Conservation (phyloP, 2,329 filamentous ascomycete genomes). For the Coniochaeta pulveracea region DNA sequence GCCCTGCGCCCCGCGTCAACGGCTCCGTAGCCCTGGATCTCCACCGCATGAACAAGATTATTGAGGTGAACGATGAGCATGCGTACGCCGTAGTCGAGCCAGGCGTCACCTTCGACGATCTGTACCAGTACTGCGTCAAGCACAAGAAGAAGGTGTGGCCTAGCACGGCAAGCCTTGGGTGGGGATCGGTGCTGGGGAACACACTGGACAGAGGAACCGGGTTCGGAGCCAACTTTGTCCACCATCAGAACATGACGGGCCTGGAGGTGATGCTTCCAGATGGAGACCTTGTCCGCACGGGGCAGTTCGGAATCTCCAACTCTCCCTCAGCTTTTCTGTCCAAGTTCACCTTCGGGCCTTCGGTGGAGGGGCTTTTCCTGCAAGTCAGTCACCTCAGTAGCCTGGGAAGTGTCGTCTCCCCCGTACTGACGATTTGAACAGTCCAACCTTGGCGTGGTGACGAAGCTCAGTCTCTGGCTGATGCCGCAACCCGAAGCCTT, state of each 20-base stretch:
- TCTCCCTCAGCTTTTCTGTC: slow-evolving; percentile 26
- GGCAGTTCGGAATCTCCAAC: slow-evolving; percentile 20
- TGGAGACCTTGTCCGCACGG: slow-evolving; percentile 16
- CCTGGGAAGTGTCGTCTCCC: no score
- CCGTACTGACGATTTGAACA: no score
- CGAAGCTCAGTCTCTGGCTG: slow-evolving; percentile 38
- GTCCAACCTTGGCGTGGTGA: slow-evolving; percentile 37
- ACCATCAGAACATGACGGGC: slow-evolving; percentile 10
- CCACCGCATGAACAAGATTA: slow-evolving; percentile 29
- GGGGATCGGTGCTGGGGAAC: slow-evolving; percentile 37
- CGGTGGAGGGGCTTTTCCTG: slow-evolving; percentile 30
- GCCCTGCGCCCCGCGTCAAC: slow-evolving; percentile 31
- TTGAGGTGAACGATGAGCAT: slow-evolving; percentile 30
- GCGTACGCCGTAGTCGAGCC: slow-evolving; percentile 32
- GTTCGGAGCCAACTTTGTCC: slow-evolving; percentile 19
- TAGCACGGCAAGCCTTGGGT: slow-evolving; percentile 34
- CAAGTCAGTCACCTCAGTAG: no score
- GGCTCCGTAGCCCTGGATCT: slow-evolving; percentile 34
- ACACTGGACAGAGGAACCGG: slow-evolving; percentile 28
- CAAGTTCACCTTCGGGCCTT: slow-evolving; percentile 27
- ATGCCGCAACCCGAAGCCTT: slow-evolving; percentile 29
- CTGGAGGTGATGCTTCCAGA: slow-evolving; percentile 18
- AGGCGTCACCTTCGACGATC: slow-evolving; percentile 32
- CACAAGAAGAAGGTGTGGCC: slow-evolving; percentile 32
- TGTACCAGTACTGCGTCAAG: slow-evolving; percentile 28